Conservation (phyloP, 2,329 filamentous ascomycete species). For the Ceratocystis papillata region DNA sequence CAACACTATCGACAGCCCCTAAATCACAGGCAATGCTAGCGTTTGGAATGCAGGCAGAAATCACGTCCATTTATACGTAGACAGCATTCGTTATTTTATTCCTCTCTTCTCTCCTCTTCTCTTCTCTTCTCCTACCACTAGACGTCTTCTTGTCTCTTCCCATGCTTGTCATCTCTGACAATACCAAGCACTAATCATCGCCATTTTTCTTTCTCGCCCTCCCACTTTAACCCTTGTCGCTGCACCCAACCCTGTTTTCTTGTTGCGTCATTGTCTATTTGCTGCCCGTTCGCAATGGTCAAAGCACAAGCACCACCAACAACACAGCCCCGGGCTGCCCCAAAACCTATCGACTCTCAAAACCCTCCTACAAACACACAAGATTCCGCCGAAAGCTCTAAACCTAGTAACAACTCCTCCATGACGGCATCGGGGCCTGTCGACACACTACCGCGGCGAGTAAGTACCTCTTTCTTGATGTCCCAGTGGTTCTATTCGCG, state of each 20-base stretch:
- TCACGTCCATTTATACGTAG: background rate
- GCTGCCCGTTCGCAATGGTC: background rate
- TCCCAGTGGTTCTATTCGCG: background rate
- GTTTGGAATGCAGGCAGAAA: slow-evolving; percentile 1
- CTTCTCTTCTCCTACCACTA: background rate
- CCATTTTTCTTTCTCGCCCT: background rate
- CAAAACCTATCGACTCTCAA: background rate
- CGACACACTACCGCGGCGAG: slow-evolving; percentile 9
- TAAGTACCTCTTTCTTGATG: slow-evolving; percentile 4
- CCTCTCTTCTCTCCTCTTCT: background rate
- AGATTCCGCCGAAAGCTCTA: background rate
- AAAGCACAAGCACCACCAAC: slow-evolving; percentile 1
- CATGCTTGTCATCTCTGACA: slow-evolving; percentile 30
- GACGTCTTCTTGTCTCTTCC: slow-evolving; percentile 7
- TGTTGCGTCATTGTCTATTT: slow-evolving; percentile 12
- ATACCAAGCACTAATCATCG: slow-evolving; percentile 33
- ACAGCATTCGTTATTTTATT: background rate
- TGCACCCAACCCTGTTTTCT: slow-evolving; percentile 25
- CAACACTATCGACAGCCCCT: background rate
- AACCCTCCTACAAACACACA: no score
- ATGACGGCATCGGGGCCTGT: background rate
- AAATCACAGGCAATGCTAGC: background rate
- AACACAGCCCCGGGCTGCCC: slow-evolving; percentile 5
- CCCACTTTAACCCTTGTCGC: slow-evolving; percentile 6
- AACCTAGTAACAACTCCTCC: background rate